A percentile compares a stretch with the other conserved stretches of the same genome.
These are phyloP conservation scores for Smittium mucronatum DNA, from an alignment of 371 early-diverging fungal species.

Conservation along the genomic window DNA sequence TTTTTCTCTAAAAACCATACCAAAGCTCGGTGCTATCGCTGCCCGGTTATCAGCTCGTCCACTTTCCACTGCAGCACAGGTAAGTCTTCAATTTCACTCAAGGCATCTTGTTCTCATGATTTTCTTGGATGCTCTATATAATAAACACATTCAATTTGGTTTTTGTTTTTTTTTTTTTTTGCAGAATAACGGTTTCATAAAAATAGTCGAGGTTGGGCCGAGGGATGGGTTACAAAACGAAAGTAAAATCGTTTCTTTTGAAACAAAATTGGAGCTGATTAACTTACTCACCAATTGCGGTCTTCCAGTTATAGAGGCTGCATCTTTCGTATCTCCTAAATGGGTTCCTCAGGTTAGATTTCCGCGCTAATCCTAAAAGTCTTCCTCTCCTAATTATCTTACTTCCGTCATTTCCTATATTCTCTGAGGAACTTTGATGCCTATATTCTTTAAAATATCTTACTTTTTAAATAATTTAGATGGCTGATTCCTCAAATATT, in stretches of 20 bases:
- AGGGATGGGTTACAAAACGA: constrained; percentile 97
- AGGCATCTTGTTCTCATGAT: too few species aligned
- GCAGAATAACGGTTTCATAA: constrained; percentile 16
- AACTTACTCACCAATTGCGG: constrained; percentile 70
- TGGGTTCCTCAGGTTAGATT: constrained; percentile 84
- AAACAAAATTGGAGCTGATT: constrained; percentile 71
- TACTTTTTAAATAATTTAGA: constrained; percentile 36
- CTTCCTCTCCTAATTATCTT: background rate
- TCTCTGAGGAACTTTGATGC: too few species aligned
- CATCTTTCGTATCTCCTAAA: constrained; percentile 94
- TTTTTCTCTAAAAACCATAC: too few species aligned
- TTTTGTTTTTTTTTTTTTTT: too few species aligned
- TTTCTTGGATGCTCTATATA: too few species aligned
- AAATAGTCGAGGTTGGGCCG: constrained; percentile 81
- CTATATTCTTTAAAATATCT: too few species aligned
- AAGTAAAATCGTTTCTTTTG: constrained; percentile 64
- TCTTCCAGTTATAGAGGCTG: constrained; percentile 74
- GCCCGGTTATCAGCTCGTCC: too few species aligned
- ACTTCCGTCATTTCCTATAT: background rate
- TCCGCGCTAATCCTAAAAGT: background rate
- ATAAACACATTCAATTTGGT: too few species aligned
- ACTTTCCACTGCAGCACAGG: too few species aligned
- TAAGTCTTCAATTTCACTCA: too few species aligned
- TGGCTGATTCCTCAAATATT: constrained; percentile 75
- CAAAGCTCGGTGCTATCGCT: too few species aligned